Evolutionary conservation across 148 eudicot genomes (phyloP).

Genomic region (Vaccinium macrocarpon): DNA sequence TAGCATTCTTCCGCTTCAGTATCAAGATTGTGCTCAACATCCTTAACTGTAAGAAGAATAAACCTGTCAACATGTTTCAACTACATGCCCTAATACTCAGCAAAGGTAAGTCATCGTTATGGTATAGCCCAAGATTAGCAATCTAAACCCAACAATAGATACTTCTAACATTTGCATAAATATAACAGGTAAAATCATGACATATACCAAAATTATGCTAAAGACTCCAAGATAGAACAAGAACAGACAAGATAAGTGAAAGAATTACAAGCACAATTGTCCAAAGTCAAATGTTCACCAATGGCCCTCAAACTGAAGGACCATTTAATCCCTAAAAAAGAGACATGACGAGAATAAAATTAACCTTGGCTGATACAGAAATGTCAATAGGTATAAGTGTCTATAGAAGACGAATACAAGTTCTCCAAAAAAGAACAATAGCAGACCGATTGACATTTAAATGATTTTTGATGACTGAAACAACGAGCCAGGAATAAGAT

Average conservation of each 20-base stretch:
- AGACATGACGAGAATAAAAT: neutral
- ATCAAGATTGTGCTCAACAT: constrained; percentile 80
- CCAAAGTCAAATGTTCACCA: neutral
- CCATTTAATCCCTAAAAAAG: neutral
- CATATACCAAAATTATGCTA: neutral
- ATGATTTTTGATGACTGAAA: neutral
- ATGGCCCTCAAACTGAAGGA: neutral
- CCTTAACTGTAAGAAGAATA: constrained; percentile 53
- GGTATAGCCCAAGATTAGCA: neutral
- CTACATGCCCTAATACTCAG: neutral
- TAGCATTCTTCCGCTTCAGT: constrained; percentile 71
- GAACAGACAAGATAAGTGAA: neutral
- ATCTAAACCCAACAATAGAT: neutral
- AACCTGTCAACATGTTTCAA: constrained; percentile 9
- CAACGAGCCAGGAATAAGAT: neutral
- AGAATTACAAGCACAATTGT: neutral
- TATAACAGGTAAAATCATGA: neutral
- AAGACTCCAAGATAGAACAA: neutral
- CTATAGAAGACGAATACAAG: neutral
- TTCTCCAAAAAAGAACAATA: neutral
- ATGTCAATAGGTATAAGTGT: neutral
- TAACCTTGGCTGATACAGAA: neutral
- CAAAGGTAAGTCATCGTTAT: neutral
- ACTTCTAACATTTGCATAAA: neutral
- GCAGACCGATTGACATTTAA: neutral